Evolutionary conservation across 73 alveolate genomes (phyloP), one percentile per base, ranked within the genome.

Genomic region (Tetrahymena elliotti): DNA sequence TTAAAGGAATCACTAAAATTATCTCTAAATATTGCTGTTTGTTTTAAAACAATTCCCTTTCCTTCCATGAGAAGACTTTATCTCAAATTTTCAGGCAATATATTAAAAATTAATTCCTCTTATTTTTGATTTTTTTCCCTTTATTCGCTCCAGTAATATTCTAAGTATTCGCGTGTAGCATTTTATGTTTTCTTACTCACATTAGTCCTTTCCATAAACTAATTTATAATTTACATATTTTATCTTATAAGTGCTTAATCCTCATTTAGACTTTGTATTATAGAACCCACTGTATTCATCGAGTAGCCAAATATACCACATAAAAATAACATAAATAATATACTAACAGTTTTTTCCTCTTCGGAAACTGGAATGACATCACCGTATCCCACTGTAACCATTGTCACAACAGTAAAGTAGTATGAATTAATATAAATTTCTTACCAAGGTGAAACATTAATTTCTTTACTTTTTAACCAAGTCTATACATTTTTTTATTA

Each of bases 151-250:
- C 98, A 94, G 40, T 96, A 95, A 95, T 96, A 96, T 27, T 97
- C 99, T 13, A 97, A 83, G 94, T 97, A 98, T 35, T 97, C 95
- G 93, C 97, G 96, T n/a, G 97, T 96, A 94, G 97, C 95, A 24
- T 93, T 93, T 94, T 96, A 93, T 40, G 97, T 92, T 33, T 97
- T 97, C 34, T 93, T 95, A 15, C 98, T 98, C 0, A 98, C 94
- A 18, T 96, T 33, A 34, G 97, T 97, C 33, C 95, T 53, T 24
- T 95, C 95, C 98, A 98, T 96, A 95, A 93, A 98, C 24, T 94
- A 94, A 93, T 98, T 98, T 27, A 97, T 93, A 18, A 95, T 92
- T 24, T 54, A 83, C 20, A 96, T 84, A 84, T 97, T 98, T 93
- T 97, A 96, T 94, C 95, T 95, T 40, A 95, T 96, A 1, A 96